Percentiles rank a stretch among this genome's conserved stretches.
Conservation (phyloP, 192 early-diverging fungal species). For the Linnemannia exigua region DNA sequence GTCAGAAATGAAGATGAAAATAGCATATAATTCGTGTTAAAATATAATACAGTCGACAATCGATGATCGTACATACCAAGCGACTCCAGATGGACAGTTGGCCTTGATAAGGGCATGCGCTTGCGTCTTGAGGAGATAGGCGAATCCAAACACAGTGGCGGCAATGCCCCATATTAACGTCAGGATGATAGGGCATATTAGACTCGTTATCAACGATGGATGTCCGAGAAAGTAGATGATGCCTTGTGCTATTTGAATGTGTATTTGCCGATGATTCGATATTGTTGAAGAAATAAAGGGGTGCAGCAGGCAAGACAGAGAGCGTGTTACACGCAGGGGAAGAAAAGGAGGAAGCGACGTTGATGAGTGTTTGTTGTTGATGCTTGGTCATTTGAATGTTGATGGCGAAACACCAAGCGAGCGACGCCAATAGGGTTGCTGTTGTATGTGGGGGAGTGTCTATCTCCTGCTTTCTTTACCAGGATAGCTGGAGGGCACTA, state of each 20-base stretch:
- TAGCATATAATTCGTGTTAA: no score
- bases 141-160: constrained; percentile 56
- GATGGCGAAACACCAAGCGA: background rate
- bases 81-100: constrained; percentile 67
- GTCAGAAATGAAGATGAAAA: background rate
- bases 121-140: constrained; percentile 67
- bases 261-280: no score
- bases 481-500: constrained; percentile 42
- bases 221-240: constrained; percentile 47
- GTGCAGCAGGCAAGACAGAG: background rate
- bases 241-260: constrained; percentile 25
- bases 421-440: background rate
- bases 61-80: constrained; percentile 68
- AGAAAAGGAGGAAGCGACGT: background rate
- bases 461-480: constrained; percentile 9
- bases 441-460: no score
- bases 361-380: background rate
- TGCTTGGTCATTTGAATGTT: background rate
- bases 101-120: constrained; percentile 67
- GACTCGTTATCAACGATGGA: constrained; percentile 37
- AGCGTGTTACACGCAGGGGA: background rate
- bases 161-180: constrained; percentile 51
- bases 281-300: background rate
- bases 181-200: constrained; percentile 49
- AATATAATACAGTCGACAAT: no score